Conservation (phyloP, 768 basidiomycete species). For the Naganishia friedmannii region DNA sequence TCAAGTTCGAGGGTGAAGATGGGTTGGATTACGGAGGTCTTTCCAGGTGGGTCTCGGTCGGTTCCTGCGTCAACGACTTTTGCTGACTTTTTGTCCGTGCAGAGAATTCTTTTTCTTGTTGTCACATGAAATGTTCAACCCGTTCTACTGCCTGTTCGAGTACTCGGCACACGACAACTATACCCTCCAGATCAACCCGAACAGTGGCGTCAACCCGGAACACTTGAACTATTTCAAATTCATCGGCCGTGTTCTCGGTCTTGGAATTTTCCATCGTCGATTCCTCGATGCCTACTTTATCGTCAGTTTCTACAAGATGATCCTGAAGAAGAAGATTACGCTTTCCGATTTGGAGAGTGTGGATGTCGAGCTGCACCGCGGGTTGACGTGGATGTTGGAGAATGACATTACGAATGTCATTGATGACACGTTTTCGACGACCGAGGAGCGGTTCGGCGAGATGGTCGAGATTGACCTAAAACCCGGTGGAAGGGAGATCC, state of each 20-base stretch:
- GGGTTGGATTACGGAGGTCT: conserved; percentile 98
- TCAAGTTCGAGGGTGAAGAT: conserved; percentile 99
- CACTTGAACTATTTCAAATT: conserved; percentile 99
- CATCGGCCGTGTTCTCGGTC: conserved; percentile 88
- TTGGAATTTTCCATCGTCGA: conserved; percentile 97
- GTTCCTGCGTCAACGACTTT: background rate
- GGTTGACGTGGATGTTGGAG: conserved; percentile 98
- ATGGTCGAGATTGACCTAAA: conserved; percentile 95
- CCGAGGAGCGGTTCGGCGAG: conserved; percentile 96
- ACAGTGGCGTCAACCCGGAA: conserved; percentile 96
- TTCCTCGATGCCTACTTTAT: conserved; percentile 99
- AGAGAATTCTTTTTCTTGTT: conserved; percentile 99
- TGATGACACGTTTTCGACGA: conserved; percentile 94
- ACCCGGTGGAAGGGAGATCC: conserved; percentile 75
- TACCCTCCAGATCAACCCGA: conserved; percentile 98
- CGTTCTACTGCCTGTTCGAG: conserved; percentile 99
- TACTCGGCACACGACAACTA: conserved; percentile 99
- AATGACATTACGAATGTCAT: conserved; percentile 98
- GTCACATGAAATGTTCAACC: conserved; percentile 99
- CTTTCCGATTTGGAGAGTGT: conserved; percentile 92
- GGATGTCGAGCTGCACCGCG: conserved; percentile 88
- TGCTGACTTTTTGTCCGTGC: conserved; percentile 31
- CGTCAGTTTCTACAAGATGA: conserved; percentile 99
- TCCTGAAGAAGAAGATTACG: conserved; percentile 93
- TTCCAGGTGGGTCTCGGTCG: conserved; percentile 66